Evolutionary conservation across 2,329 filamentous ascomycete genomes (phyloP).

Genomic region (Fusarium virguliforme): DNA sequence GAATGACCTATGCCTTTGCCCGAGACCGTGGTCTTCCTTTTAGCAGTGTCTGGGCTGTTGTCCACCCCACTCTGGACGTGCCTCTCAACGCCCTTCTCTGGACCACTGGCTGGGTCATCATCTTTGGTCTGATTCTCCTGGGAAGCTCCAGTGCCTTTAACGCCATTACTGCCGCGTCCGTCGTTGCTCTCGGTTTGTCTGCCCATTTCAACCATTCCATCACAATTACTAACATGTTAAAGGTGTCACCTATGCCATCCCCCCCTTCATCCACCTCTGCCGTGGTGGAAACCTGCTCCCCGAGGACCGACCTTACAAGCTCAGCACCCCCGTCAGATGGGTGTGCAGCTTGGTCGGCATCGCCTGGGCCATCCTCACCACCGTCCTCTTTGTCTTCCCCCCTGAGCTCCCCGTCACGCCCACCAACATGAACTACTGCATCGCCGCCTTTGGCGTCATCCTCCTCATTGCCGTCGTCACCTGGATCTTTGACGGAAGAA

Average conservation of each 20-base stretch:
- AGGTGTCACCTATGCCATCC: slow-evolving; percentile 80
- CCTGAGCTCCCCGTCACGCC: slow-evolving; percentile 75
- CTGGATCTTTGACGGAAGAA: slow-evolving; percentile 67
- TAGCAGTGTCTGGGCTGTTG: slow-evolving; percentile 71
- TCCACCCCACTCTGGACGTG: slow-evolving; percentile 74
- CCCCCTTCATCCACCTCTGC: slow-evolving; percentile 78
- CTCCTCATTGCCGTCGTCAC: slow-evolving; percentile 61
- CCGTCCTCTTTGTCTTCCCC: slow-evolving; percentile 82
- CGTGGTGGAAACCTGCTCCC: slow-evolving; percentile 78
- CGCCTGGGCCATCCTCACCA: slow-evolving; percentile 78
- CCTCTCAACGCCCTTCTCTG: slow-evolving; percentile 78
- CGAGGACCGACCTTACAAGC: slow-evolving; percentile 59
- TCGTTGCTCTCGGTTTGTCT: slow-evolving; percentile 73
- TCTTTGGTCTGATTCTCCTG: slow-evolving; percentile 80
- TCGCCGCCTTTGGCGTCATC: slow-evolving; percentile 66
- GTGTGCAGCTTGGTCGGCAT: slow-evolving; percentile 66
- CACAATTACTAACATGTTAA: slow-evolving; percentile 12
- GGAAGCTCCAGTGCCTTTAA: slow-evolving; percentile 79
- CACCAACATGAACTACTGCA: slow-evolving; percentile 77
- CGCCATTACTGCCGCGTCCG: slow-evolving; percentile 80
- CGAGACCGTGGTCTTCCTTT: slow-evolving; percentile 78
- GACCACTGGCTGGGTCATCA: slow-evolving; percentile 73
- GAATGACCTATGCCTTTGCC: slow-evolving; percentile 79
- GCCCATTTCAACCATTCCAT: not conserved
- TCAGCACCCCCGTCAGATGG: slow-evolving; percentile 58